These are phyloP conservation scores for Solanum dulcamara DNA, from an alignment of 257 asterid species.

Conservation along the genomic window DNA sequence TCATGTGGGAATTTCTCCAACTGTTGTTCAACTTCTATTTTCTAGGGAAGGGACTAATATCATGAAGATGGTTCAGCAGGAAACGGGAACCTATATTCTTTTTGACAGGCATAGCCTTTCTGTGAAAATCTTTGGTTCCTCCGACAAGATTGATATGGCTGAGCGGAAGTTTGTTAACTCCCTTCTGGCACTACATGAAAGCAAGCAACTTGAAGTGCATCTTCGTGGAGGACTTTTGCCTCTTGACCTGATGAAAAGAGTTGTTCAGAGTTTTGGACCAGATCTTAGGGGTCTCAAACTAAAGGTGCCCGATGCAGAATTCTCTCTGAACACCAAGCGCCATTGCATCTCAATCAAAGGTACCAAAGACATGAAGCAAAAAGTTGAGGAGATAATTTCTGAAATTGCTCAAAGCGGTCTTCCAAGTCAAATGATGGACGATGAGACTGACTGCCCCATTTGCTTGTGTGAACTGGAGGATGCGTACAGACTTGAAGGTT, in stretches of 20 bases:
- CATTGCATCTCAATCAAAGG: slow-evolving; percentile 55
- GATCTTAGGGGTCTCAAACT: slow-evolving; percentile 68
- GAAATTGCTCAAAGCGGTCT: slow-evolving; percentile 33
- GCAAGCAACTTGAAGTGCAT: slow-evolving; percentile 68
- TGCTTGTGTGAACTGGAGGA: slow-evolving; percentile 85
- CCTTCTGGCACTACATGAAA: slow-evolving; percentile 45
- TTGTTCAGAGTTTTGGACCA: slow-evolving; percentile 66
- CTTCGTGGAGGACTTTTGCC: slow-evolving; percentile 64
- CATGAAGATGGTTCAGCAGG: slow-evolving; percentile 48
- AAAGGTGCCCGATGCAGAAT: slow-evolving; percentile 53
- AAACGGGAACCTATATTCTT: slow-evolving; percentile 48
- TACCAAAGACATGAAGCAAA: slow-evolving; percentile 51
- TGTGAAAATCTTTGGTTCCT: slow-evolving; percentile 54
- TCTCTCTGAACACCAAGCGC: slow-evolving; percentile 39
- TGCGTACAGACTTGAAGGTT: slow-evolving; percentile 49
- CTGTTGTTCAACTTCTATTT: slow-evolving; percentile 54
- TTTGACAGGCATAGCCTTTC: slow-evolving; percentile 50
- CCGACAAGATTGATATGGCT: slow-evolving; percentile 34
- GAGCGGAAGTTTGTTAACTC: slow-evolving; percentile 32
- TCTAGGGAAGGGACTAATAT: slow-evolving; percentile 67
- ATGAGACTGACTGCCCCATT: slow-evolving; percentile 46
- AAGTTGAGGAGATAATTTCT: slow-evolving; percentile 39
- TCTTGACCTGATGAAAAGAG: slow-evolving; percentile 81
- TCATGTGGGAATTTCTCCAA: slow-evolving; percentile 52
- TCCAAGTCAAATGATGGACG: slow-evolving; percentile 9